Base-by-base conservation (phyloP, 495 filamentous ascomycete genomes). In the Neurospora terricola region DNA sequence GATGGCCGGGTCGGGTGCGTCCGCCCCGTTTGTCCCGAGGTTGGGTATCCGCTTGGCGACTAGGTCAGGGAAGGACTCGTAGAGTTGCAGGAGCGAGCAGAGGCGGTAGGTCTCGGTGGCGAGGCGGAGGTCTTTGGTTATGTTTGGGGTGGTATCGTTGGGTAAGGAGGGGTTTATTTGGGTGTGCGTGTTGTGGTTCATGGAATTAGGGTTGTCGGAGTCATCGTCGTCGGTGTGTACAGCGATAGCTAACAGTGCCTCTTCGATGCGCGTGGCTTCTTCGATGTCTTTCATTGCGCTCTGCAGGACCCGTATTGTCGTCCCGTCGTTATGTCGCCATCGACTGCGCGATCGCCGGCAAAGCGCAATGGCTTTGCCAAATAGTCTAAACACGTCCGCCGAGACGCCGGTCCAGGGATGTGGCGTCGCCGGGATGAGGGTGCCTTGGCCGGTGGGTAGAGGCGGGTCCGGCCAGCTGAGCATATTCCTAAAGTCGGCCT, bases 381-480 rank as follows among this genome's bases (percentile, higher is more conserved):
- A 81, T 66, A 79, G 45, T 21, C 77, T 73, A 7, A 80, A 73
- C 0, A 80, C 74, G 12, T 78, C 75, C 5, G 74, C 27, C 6
- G 78, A 78, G 30, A 81, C 77, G 11, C 78, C 80, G 16, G 73
- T 79, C 80, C 80, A 81, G 1, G 77, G 45, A 38, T 81, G 80
- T 0, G 80, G 72, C 11, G 38, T 72, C 0, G 71, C 42, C 0
- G 54, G 71, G 14, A 77, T n/a, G 0, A 78, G 72, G 1, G 80
- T 71, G 2, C 70, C 48, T 18, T 70, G 38, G 3, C 71, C 9
- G 4, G 54, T 34, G 5, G 54, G 38, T 39, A 18, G 14, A 30
- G 39, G 10, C 12, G 77, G 77, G 23, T 81, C 80, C 16, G 78
- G 76, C 80, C 78, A 81, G 72, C 80, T 81, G 43, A 81, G 80